Conservation (phyloP, 441 rosid genomes). For the Aquilaria agallochum region DNA sequence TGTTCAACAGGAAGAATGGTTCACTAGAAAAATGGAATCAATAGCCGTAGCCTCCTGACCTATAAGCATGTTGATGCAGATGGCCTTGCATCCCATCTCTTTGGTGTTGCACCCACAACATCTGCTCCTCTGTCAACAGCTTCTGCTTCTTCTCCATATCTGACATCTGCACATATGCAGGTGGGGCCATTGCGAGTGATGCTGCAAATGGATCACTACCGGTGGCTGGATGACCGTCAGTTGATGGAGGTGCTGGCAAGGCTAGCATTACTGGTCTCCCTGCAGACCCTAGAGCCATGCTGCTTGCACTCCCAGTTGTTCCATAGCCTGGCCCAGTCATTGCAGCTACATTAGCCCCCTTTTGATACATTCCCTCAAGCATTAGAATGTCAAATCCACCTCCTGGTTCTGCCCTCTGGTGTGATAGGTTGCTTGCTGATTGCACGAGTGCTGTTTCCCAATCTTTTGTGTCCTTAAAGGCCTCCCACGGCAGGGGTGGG, state of each 20-base stretch:
- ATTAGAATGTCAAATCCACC: slow-evolving; percentile 57
- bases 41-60: slow-evolving; percentile 28
- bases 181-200: slow-evolving; percentile 38
- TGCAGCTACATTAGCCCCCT: slow-evolving; percentile 27
- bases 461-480: slow-evolving; percentile 49
- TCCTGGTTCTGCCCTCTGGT: slow-evolving; percentile 28
- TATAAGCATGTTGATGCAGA: slow-evolving; percentile 25
- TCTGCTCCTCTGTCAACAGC: slow-evolving; percentile 47
- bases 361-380: slow-evolving; percentile 68
- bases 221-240: neutral
- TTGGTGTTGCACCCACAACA: slow-evolving; percentile 56
- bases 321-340: slow-evolving; percentile 16
- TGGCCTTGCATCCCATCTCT: slow-evolving; percentile 50
- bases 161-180: slow-evolving; percentile 55
- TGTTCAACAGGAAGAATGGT: no score
- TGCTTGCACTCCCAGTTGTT: slow-evolving; percentile 50
- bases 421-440: slow-evolving; percentile 48
- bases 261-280: slow-evolving; percentile 54
- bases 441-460: slow-evolving; percentile 84
- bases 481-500: slow-evolving; percentile 46
- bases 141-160: slow-evolving; percentile 62
- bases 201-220: slow-evolving; percentile 55
- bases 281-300: slow-evolving; percentile 41
- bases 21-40: neutral
- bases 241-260: slow-evolving; percentile 42